phyloP scores from a whole-genome alignment of 345 rosid species.

The Ceriops zippeliana region DNA sequence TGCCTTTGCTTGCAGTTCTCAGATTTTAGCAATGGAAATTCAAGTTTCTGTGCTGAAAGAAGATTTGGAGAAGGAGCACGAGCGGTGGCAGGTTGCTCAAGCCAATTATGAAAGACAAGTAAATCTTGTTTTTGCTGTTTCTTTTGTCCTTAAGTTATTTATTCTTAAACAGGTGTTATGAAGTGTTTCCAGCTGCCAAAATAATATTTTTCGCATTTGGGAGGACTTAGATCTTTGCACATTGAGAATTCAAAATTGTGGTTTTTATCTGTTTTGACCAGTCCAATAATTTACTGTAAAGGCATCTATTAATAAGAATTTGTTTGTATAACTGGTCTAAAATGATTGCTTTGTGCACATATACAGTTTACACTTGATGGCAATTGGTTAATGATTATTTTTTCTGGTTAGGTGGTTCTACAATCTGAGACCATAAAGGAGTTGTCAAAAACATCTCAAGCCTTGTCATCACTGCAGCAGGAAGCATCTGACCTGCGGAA shows the following conservation, averaged over 20 bases:
- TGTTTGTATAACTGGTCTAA: background rate
- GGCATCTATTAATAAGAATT: no score
- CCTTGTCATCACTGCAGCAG: slow-evolving; percentile 61
- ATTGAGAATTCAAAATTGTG: no score
- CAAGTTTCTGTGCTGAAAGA: slow-evolving; percentile 61
- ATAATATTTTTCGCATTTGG: background rate
- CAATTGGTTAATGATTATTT: slow-evolving; percentile 6
- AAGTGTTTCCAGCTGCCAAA: background rate
- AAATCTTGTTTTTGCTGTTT: slow-evolving; percentile 5
- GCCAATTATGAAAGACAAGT: slow-evolving; percentile 98
- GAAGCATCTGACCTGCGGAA: slow-evolving; percentile 71
- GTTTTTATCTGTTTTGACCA: no score
- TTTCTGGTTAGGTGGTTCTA: slow-evolving; percentile 58
- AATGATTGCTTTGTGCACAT: background rate
- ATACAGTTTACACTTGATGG: background rate
- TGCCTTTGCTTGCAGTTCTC: slow-evolving; percentile 52
- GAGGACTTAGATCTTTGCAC: no score
- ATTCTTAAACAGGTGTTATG: background rate
- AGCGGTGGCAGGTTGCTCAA: slow-evolving; percentile 73
- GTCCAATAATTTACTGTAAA: no score
- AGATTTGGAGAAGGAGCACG: slow-evolving; percentile 69
- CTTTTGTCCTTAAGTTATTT: background rate
- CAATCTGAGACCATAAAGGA: slow-evolving; percentile 98
- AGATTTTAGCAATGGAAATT: slow-evolving; percentile 57
- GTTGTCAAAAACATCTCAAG: slow-evolving; percentile 78